Conservation (phyloP, 345 rosid genomes). For the Acer saccharum region DNA sequence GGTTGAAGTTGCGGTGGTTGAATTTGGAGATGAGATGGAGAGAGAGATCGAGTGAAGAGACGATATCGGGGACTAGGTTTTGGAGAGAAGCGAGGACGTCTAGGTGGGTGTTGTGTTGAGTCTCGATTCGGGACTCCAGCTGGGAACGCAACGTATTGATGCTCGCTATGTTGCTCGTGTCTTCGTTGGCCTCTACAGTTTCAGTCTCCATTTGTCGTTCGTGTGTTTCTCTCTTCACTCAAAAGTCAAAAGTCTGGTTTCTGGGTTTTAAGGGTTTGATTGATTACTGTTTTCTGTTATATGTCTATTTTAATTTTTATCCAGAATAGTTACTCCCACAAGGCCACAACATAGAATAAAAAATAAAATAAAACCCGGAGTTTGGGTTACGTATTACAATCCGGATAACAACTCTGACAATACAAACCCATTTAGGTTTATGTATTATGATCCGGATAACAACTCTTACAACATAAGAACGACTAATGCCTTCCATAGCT, state of each 20-base stretch:
- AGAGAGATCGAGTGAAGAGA: constrained; percentile 78
- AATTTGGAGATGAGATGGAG: constrained; percentile 72
- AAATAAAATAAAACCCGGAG: too few relatives aligned
- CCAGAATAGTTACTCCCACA: too few relatives aligned
- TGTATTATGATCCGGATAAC: too few relatives aligned
- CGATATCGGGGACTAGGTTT: constrained; percentile 58
- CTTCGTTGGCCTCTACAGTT: constrained; percentile 38
- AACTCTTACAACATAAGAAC: too few relatives aligned
- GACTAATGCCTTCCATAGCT: too few relatives aligned
- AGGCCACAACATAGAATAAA: too few relatives aligned
- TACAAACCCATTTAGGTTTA: too few relatives aligned
- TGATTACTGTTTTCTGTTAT: neutral
- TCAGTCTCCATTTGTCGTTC: constrained; percentile 43
- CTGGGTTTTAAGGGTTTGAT: constrained; percentile 2
- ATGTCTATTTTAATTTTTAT: too few relatives aligned
- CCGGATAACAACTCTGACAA: too few relatives aligned
- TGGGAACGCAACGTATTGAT: constrained; percentile 63
- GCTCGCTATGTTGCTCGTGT: constrained; percentile 27
- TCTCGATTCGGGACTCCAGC: constrained; percentile 70
- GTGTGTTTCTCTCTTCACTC: neutral
- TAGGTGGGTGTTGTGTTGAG: constrained; percentile 60
- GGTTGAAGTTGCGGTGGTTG: constrained; percentile 59
- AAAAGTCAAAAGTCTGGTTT: neutral
- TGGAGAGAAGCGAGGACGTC: constrained; percentile 74
- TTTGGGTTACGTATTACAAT: too few relatives aligned